Evolutionary conservation across 345 rosid genomes (phyloP).

Genomic region (Zanthoxylum bungeanum): DNA sequence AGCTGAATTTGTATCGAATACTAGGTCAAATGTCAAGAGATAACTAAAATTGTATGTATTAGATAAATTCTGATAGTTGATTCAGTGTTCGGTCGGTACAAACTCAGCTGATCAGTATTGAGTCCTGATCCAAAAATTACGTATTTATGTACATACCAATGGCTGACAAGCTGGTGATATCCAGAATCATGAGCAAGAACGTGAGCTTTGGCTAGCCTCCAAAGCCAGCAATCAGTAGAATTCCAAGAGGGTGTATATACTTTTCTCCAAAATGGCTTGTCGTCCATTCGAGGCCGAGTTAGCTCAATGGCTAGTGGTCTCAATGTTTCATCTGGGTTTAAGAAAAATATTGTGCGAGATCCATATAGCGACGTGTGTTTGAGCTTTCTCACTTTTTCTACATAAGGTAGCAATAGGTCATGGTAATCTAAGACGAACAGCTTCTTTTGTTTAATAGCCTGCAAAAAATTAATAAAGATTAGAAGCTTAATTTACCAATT

Average conservation of each 20-base stretch:
- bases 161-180: slow-evolving; percentile 68
- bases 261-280: slow-evolving; percentile 60
- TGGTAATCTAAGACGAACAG: slow-evolving; percentile 58
- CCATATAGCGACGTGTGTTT: slow-evolving; percentile 55
- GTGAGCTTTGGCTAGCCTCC: slow-evolving; percentile 75
- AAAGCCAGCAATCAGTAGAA: slow-evolving; percentile 62
- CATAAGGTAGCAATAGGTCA: slow-evolving; percentile 58
- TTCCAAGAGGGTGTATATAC: slow-evolving; percentile 41
- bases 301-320: slow-evolving; percentile 66
- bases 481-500: not conserved
- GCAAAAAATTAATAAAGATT: not conserved
- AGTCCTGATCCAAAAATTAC: too few species aligned
- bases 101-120: too few species aligned
- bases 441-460: slow-evolving; percentile 52
- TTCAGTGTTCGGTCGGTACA: too few species aligned
- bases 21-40: too few species aligned
- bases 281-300: slow-evolving; percentile 48
- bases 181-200: slow-evolving; percentile 63
- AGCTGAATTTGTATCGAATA: too few species aligned
- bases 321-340: slow-evolving; percentile 46
- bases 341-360: slow-evolving; percentile 62
- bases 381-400: slow-evolving; percentile 53
- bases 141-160: slow-evolving; percentile 61
- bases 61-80: too few species aligned
- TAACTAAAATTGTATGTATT: too few species aligned